Percentiles rank a stretch among this genome's conserved stretches.
Conservation (phyloP, 2,329 filamentous ascomycete genomes). For the Aspergillus awamori region DNA sequence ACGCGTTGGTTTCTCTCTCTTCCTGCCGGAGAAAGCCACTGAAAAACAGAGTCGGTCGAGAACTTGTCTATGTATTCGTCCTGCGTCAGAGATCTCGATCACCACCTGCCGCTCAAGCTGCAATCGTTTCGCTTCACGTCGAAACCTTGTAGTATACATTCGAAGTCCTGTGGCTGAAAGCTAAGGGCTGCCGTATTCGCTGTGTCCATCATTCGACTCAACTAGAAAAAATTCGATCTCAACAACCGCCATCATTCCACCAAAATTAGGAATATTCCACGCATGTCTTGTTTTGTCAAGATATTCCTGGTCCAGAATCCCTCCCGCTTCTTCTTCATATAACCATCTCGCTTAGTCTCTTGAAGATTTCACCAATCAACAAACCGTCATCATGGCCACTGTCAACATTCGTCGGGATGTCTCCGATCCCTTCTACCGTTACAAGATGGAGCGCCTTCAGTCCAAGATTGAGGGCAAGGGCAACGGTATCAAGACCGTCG, state of each 20-base stretch:
- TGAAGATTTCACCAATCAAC: constrained; percentile 30
- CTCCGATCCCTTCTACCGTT: constrained; percentile 98
- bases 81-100: constrained; percentile 91
- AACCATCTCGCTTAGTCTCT: constrained; percentile 31
- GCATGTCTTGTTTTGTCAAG: constrained; percentile 63
- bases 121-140: constrained; percentile 94
- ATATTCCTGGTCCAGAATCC: constrained; percentile 49
- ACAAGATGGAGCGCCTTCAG: constrained; percentile 99
- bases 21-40: constrained; percentile 41
- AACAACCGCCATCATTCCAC: constrained; percentile 42
- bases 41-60: constrained; percentile 36
- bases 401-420: constrained; percentile 99
- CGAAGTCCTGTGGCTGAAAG: constrained; percentile 88
- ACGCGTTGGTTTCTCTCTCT: constrained; percentile 38
- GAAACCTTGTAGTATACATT: constrained; percentile 88
- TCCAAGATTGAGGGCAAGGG: constrained; percentile 99
- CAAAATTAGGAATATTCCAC: constrained; percentile 38
- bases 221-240: constrained; percentile 10
- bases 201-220: constrained; percentile 27
- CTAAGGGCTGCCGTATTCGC: constrained; percentile 32
- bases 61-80: constrained; percentile 97
- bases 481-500: constrained; percentile 98
- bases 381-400: constrained; percentile 80
- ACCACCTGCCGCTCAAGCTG: constrained; percentile 92
- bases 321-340: constrained; percentile 38